Evolutionary conservation across 2,329 filamentous ascomycete genomes (phyloP).

Genomic region (Xylaria sp.): DNA sequence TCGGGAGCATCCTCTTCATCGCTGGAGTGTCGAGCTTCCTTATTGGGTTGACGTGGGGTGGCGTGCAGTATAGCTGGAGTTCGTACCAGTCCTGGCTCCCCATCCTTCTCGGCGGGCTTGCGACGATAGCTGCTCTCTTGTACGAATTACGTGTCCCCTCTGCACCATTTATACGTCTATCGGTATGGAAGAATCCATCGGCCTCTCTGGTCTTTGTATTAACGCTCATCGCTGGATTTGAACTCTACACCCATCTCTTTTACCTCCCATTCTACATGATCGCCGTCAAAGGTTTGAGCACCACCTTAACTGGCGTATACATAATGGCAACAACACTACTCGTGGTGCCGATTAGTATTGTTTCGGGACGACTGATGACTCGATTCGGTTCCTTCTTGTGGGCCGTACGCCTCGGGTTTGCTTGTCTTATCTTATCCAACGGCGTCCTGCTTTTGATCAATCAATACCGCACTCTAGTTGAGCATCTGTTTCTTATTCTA

Average conservation of each 20-base stretch:
- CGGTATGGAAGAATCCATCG: constrained; percentile 15
- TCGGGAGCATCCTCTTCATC: constrained; percentile 55
- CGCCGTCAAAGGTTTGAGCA: constrained; percentile 11
- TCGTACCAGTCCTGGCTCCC: constrained; percentile 40
- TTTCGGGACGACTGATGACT: constrained; percentile 19
- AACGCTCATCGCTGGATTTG: background rate
- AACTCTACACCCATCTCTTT: constrained; percentile 22
- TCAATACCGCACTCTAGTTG: background rate
- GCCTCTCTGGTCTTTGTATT: constrained; percentile 10
- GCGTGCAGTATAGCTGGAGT: constrained; percentile 44
- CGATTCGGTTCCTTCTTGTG: constrained; percentile 16
- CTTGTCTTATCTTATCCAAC: background rate
- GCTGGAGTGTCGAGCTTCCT: constrained; percentile 52
- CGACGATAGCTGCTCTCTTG: constrained; percentile 26
- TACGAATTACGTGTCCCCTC: constrained; percentile 29
- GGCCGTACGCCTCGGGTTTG: constrained; percentile 15
- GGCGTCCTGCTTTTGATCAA: constrained; percentile 8
- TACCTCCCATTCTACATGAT: constrained; percentile 23
- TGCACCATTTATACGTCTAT: constrained; percentile 19
- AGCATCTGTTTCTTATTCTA: constrained; percentile 8
- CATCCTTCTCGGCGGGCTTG: constrained; percentile 28
- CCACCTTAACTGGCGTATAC: constrained; percentile 19
- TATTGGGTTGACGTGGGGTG: constrained; percentile 56
- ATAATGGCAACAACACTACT: constrained; percentile 20
- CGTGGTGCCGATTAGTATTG: constrained; percentile 3